Percentiles rank a stretch among this genome's conserved stretches.
These are phyloP conservation scores for Ophiosphaerella narmari DNA, from an alignment of 2,329 filamentous ascomycete genomes.

Conservation along the genomic window DNA sequence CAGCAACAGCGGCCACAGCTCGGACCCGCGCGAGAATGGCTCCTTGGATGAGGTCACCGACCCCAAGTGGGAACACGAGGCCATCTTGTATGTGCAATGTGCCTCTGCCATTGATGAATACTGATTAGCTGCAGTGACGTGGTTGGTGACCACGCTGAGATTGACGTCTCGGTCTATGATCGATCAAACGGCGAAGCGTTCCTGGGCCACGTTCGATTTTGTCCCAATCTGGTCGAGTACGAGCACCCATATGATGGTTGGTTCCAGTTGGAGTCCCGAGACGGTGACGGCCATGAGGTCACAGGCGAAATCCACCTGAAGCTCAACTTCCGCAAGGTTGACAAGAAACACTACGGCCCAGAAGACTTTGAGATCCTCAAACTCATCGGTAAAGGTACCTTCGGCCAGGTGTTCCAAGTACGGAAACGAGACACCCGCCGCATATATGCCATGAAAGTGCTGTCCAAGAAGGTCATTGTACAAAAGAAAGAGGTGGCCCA, in stretches of 20 bases:
- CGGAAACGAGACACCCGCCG: constrained; percentile 94
- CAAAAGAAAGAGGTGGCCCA: constrained; percentile 99
- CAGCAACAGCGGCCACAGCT: constrained; percentile 86
- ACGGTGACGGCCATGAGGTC: constrained; percentile 76
- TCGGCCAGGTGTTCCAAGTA: constrained; percentile 98
- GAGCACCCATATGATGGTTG: constrained; percentile 78
- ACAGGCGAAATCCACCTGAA: constrained; percentile 87
- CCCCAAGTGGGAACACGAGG: constrained; percentile 94
- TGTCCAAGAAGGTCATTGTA: constrained; percentile 99
- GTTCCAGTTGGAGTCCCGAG: constrained; percentile 80
- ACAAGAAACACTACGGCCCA: constrained; percentile 86
- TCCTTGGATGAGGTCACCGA: constrained; percentile 72
- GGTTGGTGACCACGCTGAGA: constrained; percentile 84
- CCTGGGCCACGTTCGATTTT: constrained; percentile 84
- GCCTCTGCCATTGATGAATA: background rate
- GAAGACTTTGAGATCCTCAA: constrained; percentile 96
- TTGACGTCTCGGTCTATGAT: constrained; percentile 94
- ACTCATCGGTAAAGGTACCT: constrained; percentile 96
- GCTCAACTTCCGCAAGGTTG: constrained; percentile 81
- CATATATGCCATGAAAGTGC: constrained; percentile 98
- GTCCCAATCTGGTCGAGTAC: constrained; percentile 70
- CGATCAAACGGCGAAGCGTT: constrained; percentile 84
- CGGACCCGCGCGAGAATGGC: constrained; percentile 56
- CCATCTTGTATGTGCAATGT: constrained; percentile 76
- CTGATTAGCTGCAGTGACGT: constrained; percentile 71